phyloP scores from a whole-genome alignment of 176 grass and related monocot genomes.

The Aechmea fasciata region DNA sequence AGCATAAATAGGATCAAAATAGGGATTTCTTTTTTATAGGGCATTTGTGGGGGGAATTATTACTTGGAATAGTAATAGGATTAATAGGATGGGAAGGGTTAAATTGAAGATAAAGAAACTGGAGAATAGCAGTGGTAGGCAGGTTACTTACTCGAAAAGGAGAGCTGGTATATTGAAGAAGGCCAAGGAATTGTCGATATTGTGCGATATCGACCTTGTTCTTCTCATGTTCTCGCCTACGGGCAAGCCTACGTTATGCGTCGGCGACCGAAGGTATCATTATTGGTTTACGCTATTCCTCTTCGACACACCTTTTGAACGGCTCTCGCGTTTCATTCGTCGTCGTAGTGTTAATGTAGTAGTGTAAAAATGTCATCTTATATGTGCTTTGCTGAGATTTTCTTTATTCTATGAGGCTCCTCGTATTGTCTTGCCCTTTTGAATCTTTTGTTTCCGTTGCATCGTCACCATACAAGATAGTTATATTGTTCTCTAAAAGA shows the following conservation, averaged over 20 bases:
- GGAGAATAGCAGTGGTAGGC: constrained; percentile 41
- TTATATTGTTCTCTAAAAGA: not conserved
- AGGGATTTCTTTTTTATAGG: not conserved
- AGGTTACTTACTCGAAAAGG: constrained; percentile 63
- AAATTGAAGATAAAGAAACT: constrained; percentile 74
- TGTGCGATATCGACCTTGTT: constrained; percentile 59
- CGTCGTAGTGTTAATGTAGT: too few species aligned
- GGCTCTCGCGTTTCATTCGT: not conserved
- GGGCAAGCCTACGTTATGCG: constrained; percentile 49
- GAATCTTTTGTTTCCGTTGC: too few species aligned
- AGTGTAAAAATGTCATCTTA: too few species aligned
- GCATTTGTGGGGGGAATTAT: not conserved
- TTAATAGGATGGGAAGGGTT: constrained; percentile 58
- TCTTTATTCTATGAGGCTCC: too few species aligned
- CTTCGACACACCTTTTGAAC: not conserved
- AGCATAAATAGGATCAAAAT: not conserved
- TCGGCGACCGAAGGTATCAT: constrained; percentile 35
- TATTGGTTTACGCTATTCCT: not conserved
- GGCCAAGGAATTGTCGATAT: constrained; percentile 62
- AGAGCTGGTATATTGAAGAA: constrained; percentile 63
- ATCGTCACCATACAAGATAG: not conserved
- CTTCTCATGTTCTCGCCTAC: constrained; percentile 61
- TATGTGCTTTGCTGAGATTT: too few species aligned
- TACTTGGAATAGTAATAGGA: not conserved
- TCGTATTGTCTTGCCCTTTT: too few species aligned